Evolutionary conservation across 768 basidiomycete species (phyloP).

Genomic region (Lentinula detonsa): DNA sequence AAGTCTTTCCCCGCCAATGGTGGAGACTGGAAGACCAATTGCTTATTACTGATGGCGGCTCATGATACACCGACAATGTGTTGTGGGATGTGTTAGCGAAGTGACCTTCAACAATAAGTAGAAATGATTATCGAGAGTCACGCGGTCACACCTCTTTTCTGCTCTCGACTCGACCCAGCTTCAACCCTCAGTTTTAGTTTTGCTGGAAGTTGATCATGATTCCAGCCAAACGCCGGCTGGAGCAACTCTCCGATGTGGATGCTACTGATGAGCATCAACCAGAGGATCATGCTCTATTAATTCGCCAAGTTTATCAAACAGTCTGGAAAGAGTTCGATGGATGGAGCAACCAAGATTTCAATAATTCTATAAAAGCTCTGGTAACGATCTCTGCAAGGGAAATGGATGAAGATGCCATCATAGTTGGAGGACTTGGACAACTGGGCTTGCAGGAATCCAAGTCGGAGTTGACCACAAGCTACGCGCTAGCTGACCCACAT

Average conservation of each 20-base stretch:
- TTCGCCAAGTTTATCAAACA: neutral
- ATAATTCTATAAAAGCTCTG: neutral
- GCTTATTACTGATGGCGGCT: no score
- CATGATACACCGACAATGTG: no score
- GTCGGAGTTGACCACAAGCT: neutral
- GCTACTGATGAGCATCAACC: neutral
- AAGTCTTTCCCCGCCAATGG: no score
- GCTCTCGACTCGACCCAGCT: no score
- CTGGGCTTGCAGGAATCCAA: neutral
- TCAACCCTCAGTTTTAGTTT: no score
- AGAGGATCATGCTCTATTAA: neutral
- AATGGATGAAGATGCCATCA: neutral
- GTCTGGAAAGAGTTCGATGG: neutral
- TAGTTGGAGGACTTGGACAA: neutral
- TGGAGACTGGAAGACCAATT: no score
- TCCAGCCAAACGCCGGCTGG: constrained; percentile 46
- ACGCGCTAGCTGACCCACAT: neutral
- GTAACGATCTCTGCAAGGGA: neutral
- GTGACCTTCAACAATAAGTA: no score
- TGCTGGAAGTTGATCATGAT: constrained; percentile 23
- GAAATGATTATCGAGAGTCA: no score
- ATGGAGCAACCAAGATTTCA: constrained; percentile 4
- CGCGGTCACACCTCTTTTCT: no score
- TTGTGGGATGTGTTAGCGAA: no score
- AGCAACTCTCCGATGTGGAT: constrained; percentile 3